Conservation (phyloP, 2,329 filamentous ascomycete genomes). For the Diaporthe sp. region DNA sequence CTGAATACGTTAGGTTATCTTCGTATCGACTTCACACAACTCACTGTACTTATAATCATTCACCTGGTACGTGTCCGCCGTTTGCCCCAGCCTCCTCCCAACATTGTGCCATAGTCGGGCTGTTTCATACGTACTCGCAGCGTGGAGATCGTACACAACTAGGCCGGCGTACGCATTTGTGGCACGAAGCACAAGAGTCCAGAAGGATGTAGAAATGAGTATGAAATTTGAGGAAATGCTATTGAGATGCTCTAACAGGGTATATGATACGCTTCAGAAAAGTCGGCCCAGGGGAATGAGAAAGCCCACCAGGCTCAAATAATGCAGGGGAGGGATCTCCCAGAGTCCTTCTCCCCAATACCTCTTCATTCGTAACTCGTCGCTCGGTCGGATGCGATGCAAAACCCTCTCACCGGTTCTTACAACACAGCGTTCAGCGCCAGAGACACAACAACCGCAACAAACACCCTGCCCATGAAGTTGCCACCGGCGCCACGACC, state of each 20-base stretch:
- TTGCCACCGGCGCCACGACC: background rate
- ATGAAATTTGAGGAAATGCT: constrained; percentile 18
- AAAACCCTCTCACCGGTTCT: background rate
- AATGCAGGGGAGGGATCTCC: background rate
- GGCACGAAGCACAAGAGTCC: background rate
- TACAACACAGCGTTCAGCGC: constrained; percentile 22
- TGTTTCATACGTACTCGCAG: too few relatives aligned
- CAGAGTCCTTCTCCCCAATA: background rate
- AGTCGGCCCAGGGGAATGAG: background rate
- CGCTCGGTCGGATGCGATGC: background rate
- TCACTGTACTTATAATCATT: background rate
- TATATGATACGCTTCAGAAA: constrained; percentile 11
- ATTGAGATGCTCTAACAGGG: constrained; percentile 29
- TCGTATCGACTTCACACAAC: background rate
- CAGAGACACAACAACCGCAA: constrained; percentile 34
- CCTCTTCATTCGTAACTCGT: background rate
- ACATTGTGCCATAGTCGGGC: background rate
- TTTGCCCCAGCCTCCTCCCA: background rate
- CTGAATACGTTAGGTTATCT: background rate
- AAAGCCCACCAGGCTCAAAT: background rate
- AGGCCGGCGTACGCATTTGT: too few relatives aligned
- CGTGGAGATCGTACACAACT: background rate
- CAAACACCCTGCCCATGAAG: constrained; percentile 36
- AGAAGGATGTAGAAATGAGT: constrained; percentile 19
- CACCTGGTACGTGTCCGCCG: background rate